Evolutionary conservation across 208 protist species (phyloP).

Genomic region (Ichthyophonus hoferi): DNA sequence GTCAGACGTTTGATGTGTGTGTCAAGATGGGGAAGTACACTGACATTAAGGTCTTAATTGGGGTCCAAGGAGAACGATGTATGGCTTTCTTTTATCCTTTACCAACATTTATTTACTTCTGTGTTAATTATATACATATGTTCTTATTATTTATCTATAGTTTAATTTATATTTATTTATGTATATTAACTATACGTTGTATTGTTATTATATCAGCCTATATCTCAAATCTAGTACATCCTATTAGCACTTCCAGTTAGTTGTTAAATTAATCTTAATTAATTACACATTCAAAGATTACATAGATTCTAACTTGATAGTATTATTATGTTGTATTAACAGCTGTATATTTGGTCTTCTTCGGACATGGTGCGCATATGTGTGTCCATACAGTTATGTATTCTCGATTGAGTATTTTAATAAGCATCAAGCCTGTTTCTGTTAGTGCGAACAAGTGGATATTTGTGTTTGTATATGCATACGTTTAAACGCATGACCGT

Average conservation of each 20-base stretch:
- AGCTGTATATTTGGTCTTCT: no score
- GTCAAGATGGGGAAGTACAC: background rate
- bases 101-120: background rate
- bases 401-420: no score
- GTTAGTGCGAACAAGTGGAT: no score
- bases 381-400: no score
- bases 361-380: background rate
- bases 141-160: background rate
- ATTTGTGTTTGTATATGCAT: background rate
- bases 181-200: conserved; percentile 4
- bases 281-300: no score
- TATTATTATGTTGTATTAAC: no score
- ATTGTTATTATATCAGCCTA: no score
- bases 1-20: conserved; percentile 53
- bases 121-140: background rate
- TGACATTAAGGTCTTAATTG: background rate
- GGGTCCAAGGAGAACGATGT: background rate
- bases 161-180: background rate
- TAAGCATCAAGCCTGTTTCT: no score
- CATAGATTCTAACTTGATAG: no score
- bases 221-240: no score
- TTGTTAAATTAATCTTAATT: no score
- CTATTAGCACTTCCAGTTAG: no score
- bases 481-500: background rate
- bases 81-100: background rate